Percentiles rank a stretch among this genome's conserved stretches.
These are phyloP conservation scores for Cryoendolithus antarcticus DNA, from an alignment of 2,329 filamentous ascomycete genomes.

Conservation along the genomic window DNA sequence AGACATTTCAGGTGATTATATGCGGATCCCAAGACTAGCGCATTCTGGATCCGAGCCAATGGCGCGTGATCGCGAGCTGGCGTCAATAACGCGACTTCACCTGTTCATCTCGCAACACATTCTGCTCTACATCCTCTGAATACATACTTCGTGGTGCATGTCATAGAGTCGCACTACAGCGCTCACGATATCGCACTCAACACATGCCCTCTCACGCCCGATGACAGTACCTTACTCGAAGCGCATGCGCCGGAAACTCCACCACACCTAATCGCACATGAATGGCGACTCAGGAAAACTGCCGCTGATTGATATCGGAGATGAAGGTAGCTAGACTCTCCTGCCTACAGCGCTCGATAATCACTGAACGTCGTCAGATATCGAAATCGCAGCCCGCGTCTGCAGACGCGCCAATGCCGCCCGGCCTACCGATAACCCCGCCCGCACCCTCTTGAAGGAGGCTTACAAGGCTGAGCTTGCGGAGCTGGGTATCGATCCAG, in stretches of 20 bases:
- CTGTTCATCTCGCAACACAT: no score
- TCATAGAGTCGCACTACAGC: not conserved
- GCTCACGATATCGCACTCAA: not conserved
- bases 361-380: constrained; percentile 42
- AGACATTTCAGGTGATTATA: no score
- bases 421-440: constrained; percentile 53
- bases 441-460: constrained; percentile 59
- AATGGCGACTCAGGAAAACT: constrained; percentile 19
- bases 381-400: constrained; percentile 65
- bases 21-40: no score
- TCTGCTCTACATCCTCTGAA: not conserved
- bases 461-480: constrained; percentile 70
- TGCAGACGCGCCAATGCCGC: constrained; percentile 51
- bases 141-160: not conserved
- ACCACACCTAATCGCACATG: constrained; percentile 15
- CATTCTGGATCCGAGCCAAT: no score
- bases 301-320: constrained; percentile 28
- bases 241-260: constrained; percentile 21
- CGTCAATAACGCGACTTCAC: no score
- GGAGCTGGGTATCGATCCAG: constrained; percentile 55
- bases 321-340: constrained; percentile 23
- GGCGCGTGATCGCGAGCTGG: no score
- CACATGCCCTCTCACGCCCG: constrained; percentile 11
- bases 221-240: constrained; percentile 24
- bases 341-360: no score